Base-by-base conservation (phyloP, 1,284 basidiomycete genomes). In the Trametes hirsuta region DNA sequence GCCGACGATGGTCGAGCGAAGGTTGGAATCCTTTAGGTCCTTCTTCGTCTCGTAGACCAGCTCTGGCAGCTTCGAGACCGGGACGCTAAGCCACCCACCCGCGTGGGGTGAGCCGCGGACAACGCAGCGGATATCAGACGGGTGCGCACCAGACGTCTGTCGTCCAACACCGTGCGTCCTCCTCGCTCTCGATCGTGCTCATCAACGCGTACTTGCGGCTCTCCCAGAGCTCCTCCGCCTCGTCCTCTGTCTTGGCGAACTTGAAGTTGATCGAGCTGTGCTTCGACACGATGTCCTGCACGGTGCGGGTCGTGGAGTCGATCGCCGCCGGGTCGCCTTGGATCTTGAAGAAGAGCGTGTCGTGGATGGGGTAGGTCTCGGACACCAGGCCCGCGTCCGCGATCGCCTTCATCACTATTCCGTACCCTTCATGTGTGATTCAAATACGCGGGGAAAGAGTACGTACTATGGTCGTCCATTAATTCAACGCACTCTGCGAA, bases 261-360 rank as follows among this genome's bases (percentile, higher is more conserved):
- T 88, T 81, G 66, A 95, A 93, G 46, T 81, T 80, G 12, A 74
- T 78, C 53, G 91, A 87, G 1, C 87, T 84, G 70, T 95, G 87
- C 66, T 80, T 84, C 61, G 84, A 79, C 10, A 88, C 82, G 44
- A 95, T 85, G 11, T 73, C 68, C 66, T 86, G 76, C 41, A 93
- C 82, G 4, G 78, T 75, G 48, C 82, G 78, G 1, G 90, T 84
- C 0, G 92, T 84, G 36, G 84, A 80, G 18, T 84, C 73, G 65
- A 94, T 88, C 4, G 85, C 80, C 3, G 79, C 75, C 1, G 83
- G 77, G 39, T 91, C 85, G 10, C 88, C 87, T 75, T 95, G 93
- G 55, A 96, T 85, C 75, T 97, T 97, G 81, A 97, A 92, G 78
- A 96, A 95, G 12, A 97, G 81, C 0, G 89, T 89, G 68, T 95